A percentile compares a stretch with the other conserved stretches of the same genome.
Evolutionary conservation across 306 rosid genomes (phyloP).

Genomic region (Ziziphus jujuba): DNA sequence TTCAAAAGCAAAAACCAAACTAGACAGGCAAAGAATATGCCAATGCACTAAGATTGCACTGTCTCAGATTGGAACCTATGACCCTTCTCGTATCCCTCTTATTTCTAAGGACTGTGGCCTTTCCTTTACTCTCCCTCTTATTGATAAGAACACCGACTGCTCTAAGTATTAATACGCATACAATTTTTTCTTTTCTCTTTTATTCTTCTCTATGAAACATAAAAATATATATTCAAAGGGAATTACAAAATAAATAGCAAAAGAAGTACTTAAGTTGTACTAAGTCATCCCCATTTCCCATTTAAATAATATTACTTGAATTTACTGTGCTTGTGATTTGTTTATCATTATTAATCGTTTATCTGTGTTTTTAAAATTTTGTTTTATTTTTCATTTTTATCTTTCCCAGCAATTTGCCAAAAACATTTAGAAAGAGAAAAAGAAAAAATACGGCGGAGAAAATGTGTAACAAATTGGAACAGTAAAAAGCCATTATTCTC

Average conservation of each 20-base stretch:
- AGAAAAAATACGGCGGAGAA: too few relatives aligned
- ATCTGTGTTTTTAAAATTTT: too few relatives aligned
- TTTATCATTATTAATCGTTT: too few relatives aligned
- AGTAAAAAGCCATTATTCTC: too few relatives aligned
- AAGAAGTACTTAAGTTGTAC: neutral
- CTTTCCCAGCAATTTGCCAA: too few relatives aligned
- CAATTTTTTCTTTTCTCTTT: neutral
- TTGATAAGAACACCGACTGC: conserved; percentile 29
- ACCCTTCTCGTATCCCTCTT: conserved; percentile 6
- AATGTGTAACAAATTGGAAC: too few relatives aligned
- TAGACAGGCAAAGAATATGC: conserved; percentile 23
- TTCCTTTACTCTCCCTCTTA: conserved; percentile 22
- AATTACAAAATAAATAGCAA: neutral
- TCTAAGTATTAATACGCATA: conserved; percentile 16
- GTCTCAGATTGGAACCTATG: neutral
- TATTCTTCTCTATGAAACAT: neutral
- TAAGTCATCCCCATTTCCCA: too few relatives aligned
- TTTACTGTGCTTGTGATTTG: too few relatives aligned
- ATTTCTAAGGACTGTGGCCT: conserved; percentile 28
- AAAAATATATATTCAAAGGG: neutral
- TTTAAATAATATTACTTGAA: too few relatives aligned
- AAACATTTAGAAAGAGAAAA: too few relatives aligned
- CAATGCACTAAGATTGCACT: conserved; percentile 20
- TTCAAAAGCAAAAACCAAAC: neutral
- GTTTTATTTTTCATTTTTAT: too few relatives aligned